Base-by-base conservation (phyloP, 768 basidiomycete species). In the Boletus sp. region DNA sequence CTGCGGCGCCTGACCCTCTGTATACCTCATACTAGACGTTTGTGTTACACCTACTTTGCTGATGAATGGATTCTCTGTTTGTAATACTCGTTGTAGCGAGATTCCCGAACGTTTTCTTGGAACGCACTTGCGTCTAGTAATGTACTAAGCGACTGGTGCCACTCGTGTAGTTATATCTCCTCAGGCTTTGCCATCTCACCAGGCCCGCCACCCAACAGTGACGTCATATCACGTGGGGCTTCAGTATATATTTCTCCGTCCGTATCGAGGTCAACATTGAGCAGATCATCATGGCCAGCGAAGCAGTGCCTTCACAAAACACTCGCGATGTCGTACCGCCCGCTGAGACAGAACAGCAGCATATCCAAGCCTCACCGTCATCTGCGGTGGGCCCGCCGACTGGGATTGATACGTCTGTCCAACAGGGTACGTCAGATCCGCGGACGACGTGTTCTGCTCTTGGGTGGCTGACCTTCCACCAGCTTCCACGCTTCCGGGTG, bases 401-500 rank as follows among this genome's bases (percentile, higher is more conserved):
- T 1, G 66, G 48, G 47, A 59, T 64, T 3, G 61, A 70, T 23
- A 64, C 68, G 23, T 43, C 60, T 30, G 67, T 70, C 19, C 74
- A 75, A 50, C 77, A 76, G 63, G 77, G 80, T 79, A 56, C 40
- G 58, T 53, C 34, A 13, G 46, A 39, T 25, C 34, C 13, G 15
- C 51, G n/a, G 40, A 30, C 19, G 43, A 33, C 37, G 14, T 33
- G 42, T 39, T 49, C 10, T 30, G 41, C n/a, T 33, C 17, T 19
- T 7, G 19, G 30, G 50, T 38, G 30, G 6, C 44, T 56, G 32
- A 47, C 10, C 39, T 50, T 33, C 30, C 15, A 27, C 6, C 34
- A 78, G 77, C 61, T 29, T 72, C 75, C 2, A 64, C 71, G 0
- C 59, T 64, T 34, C 72, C 75, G 11, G 73, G 64, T n/a, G 72